Percentiles rank a stretch among this genome's conserved stretches.
Conservation (phyloP, 176 grass and related monocot species). For the Raddia distichophylla region DNA sequence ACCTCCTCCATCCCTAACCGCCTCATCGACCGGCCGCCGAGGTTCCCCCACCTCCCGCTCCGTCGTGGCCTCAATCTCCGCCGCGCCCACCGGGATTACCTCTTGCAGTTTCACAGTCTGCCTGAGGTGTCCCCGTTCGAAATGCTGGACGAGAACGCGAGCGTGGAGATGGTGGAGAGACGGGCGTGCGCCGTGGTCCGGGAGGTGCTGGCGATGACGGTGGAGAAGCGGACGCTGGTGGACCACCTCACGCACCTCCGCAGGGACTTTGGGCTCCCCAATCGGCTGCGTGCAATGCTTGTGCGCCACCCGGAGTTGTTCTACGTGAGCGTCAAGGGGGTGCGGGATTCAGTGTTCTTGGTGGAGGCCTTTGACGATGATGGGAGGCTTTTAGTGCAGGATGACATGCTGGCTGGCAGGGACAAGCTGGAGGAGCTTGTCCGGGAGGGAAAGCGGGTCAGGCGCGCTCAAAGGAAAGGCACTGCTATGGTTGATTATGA, state of each 20-base stretch:
- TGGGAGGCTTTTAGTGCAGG: conserved; percentile 68
- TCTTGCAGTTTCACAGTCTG: conserved; percentile 55
- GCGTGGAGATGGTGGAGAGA: conserved; percentile 62
- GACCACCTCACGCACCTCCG: conserved; percentile 76
- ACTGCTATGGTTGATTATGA: conserved; percentile 11
- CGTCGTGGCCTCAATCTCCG: conserved; percentile 73
- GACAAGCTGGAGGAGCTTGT: conserved; percentile 67
- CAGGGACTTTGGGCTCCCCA: conserved; percentile 73
- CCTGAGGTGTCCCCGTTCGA: conserved; percentile 61
- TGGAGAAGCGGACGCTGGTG: conserved; percentile 77
- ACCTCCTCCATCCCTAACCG: neutral
- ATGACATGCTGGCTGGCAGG: conserved; percentile 66
- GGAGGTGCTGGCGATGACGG: conserved; percentile 71
- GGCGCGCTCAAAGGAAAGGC: conserved; percentile 49
- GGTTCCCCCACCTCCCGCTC: conserved; percentile 63
- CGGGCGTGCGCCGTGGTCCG: conserved; percentile 67
- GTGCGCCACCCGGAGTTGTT: conserved; percentile 86
- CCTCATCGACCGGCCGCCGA: conserved; percentile 63
- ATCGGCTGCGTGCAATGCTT: conserved; percentile 61
- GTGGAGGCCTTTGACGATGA: conserved; percentile 70
- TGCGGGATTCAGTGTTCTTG: conserved; percentile 75
- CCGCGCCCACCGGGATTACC: conserved; percentile 61
- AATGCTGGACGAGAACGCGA: neutral
- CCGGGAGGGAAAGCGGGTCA: conserved; percentile 62
- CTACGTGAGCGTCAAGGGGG: conserved; percentile 82